Conservation (phyloP, 2,329 filamentous ascomycete genomes). For the Fusarium sp. region DNA sequence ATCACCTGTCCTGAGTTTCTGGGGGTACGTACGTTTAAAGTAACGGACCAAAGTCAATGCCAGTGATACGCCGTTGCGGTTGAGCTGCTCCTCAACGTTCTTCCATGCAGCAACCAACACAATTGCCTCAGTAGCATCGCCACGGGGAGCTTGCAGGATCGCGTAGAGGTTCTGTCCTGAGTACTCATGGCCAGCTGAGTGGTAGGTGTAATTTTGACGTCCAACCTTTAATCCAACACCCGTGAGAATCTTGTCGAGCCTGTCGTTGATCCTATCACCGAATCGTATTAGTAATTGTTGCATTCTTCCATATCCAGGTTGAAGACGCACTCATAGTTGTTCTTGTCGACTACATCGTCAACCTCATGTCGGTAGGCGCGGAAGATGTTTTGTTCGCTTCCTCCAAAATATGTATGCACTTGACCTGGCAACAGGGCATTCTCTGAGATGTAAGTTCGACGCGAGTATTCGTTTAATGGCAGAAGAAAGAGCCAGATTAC, state of each 20-base stretch:
- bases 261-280: conserved; percentile 67
- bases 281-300: neutral
- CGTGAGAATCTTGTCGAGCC: conserved; percentile 78
- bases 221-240: conserved; percentile 87
- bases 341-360: conserved; percentile 65
- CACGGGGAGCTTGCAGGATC: conserved; percentile 89
- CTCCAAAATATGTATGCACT: conserved; percentile 97
- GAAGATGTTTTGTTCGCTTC: conserved; percentile 95
- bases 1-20: neutral
- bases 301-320: neutral
- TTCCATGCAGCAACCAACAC: conserved; percentile 91
- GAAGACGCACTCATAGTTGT: conserved; percentile 61
- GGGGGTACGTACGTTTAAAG: conserved; percentile 75
- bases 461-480: conserved; percentile 89
- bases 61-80: conserved; percentile 87
- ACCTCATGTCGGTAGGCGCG: conserved; percentile 89
- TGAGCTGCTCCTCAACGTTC: conserved; percentile 81
- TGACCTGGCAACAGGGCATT: conserved; percentile 96
- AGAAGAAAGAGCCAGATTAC: conserved; percentile 90
- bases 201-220: conserved; percentile 87
- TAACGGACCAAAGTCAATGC: conserved; percentile 89
- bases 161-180: conserved; percentile 92
- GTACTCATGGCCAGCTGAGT: conserved; percentile 77
- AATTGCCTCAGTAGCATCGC: conserved; percentile 96
- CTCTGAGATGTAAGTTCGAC: conserved; percentile 95